Evolutionary conservation across 306 rosid species (phyloP).

Genomic region (Citrullus colocynthis): DNA sequence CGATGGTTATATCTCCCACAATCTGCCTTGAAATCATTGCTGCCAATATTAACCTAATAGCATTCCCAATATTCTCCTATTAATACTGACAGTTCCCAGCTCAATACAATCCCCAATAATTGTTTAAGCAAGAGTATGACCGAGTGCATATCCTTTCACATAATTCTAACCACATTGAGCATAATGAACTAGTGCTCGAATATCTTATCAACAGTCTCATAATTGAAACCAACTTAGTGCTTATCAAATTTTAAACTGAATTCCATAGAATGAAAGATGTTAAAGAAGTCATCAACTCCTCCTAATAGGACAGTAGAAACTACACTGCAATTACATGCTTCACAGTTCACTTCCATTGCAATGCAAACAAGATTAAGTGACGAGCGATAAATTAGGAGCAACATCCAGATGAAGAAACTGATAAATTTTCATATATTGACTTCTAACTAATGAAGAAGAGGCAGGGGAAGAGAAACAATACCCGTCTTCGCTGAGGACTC

Average conservation of each 20-base stretch:
- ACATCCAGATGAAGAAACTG: background rate
- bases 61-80: background rate
- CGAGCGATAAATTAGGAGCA: background rate
- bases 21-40: background rate
- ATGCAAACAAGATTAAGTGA: background rate
- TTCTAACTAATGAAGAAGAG: background rate
- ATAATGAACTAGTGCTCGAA: background rate
- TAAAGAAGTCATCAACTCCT: background rate
- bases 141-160: background rate
- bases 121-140: background rate
- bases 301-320: background rate
- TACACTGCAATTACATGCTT: background rate
- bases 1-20: background rate
- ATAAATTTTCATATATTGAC: background rate
- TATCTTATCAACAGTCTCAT: background rate
- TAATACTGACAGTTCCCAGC: background rate
- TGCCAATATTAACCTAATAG: background rate
- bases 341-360: background rate
- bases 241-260: background rate
- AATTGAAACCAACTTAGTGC: background rate
- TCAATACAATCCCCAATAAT: background rate
- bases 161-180: background rate
- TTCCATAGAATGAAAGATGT: background rate
- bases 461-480: slow-evolving; percentile 11
- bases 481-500: slow-evolving; percentile 96